Conservation (phyloP, 2,329 filamentous ascomycete species). For the Colletotrichum eremochloae region DNA sequence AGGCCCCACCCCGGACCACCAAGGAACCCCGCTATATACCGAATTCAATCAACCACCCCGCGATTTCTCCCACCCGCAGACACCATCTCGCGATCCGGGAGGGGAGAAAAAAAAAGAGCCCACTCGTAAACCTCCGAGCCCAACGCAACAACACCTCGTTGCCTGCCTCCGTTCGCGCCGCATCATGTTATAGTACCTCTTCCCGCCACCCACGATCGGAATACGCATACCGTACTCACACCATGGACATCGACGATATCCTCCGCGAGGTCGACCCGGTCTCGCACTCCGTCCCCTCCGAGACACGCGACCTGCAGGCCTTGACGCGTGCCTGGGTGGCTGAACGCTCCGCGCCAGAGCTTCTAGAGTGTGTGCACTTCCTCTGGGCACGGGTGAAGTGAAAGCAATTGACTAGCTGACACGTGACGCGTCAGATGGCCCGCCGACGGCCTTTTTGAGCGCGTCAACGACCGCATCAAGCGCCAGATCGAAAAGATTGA, state of each 20-base stretch:
- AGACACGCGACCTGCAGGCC: conserved; percentile 84
- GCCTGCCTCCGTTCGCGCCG: neutral
- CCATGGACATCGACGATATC: conserved; percentile 86
- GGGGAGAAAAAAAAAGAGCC: neutral
- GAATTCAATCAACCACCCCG: conserved; percentile 28
- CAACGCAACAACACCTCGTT: neutral
- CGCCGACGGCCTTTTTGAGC: conserved; percentile 81
- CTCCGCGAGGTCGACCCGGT: conserved; percentile 78
- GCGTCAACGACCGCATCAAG: conserved; percentile 80
- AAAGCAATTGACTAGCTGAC: neutral
- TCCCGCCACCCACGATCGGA: neutral
- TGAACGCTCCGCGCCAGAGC: conserved; percentile 88
- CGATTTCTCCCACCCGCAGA: conserved; percentile 11
- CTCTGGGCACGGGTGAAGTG: neutral
- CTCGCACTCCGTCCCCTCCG: conserved; percentile 65
- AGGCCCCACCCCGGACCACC: conserved; percentile 4
- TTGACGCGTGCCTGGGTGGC: conserved; percentile 94
- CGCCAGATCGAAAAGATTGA: conserved; percentile 79
- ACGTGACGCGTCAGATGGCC: conserved; percentile 66
- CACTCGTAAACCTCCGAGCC: conserved; percentile 1
- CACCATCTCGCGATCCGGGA: conserved; percentile 18
- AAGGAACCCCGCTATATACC: conserved; percentile 27
- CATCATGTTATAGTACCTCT: conserved; percentile 26
- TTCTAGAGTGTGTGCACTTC: conserved; percentile 75
- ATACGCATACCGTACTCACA: neutral